Percentiles rank a stretch among this genome's conserved stretches.
Conservation (phyloP, 1,284 basidiomycete genomes). For the Apiotrichum laibachii region DNA sequence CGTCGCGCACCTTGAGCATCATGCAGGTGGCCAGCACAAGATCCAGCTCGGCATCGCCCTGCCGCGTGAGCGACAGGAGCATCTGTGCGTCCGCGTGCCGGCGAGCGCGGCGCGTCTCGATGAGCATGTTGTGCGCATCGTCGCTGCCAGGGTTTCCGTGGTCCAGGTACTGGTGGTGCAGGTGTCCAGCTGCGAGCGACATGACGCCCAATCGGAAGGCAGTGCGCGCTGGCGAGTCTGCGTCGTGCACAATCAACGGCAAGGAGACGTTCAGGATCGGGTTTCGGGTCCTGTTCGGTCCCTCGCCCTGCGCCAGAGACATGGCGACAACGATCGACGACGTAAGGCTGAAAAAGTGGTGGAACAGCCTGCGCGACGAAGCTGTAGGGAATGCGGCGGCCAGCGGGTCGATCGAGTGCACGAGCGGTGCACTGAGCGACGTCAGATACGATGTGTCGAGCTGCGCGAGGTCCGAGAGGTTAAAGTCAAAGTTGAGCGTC, state of each 20-base stretch:
- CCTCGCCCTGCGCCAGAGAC: constrained; percentile 1
- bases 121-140: constrained; percentile 4
- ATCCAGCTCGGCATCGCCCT: constrained; percentile 11
- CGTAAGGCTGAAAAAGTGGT: constrained; percentile 19
- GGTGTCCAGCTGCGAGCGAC: constrained; percentile 20
- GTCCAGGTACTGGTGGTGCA: constrained; percentile 13
- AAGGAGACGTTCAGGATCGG: constrained; percentile 19
- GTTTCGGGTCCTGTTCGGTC: constrained; percentile 6
- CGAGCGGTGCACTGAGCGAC: background rate
- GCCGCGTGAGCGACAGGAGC: constrained; percentile 10
- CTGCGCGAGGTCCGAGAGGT: background rate
- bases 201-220: constrained; percentile 24
- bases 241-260: constrained; percentile 16
- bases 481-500: background rate
- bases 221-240: constrained; percentile 10
- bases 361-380: constrained; percentile 21
- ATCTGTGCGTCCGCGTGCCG: constrained; percentile 14
- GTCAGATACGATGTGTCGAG: background rate
- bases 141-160: background rate
- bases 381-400: constrained; percentile 20
- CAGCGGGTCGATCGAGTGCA: constrained; percentile 7
- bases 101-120: constrained; percentile 7
- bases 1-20: constrained; percentile 18
- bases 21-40: constrained; percentile 18
- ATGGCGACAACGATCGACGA: constrained; percentile 19